A percentile compares a stretch with the other conserved stretches of the same genome.
Evolutionary conservation across 2,329 filamentous ascomycete species (phyloP).

Genomic region (Metarhizium rileyi): DNA sequence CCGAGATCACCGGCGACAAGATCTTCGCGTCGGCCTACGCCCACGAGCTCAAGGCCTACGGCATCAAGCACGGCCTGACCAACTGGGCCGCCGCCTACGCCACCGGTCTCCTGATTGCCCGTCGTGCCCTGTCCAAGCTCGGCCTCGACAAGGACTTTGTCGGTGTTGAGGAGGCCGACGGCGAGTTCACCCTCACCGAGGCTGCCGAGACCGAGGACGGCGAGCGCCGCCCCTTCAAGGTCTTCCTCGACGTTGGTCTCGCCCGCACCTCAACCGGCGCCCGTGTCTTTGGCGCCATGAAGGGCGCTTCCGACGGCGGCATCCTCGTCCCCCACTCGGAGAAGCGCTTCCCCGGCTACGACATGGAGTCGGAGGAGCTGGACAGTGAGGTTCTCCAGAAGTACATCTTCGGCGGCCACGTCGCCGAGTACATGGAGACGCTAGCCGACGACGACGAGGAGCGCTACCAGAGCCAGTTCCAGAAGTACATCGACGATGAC

Average conservation of each 20-base stretch:
- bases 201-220: constrained; percentile 82
- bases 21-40: constrained; percentile 86
- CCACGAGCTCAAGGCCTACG: constrained; percentile 96
- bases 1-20: constrained; percentile 97
- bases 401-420: constrained; percentile 98
- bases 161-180: constrained; percentile 94
- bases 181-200: constrained; percentile 94
- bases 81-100: constrained; percentile 99
- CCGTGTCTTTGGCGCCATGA: constrained; percentile 98
- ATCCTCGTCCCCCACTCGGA: constrained; percentile 96
- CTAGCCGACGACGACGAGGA: constrained; percentile 99
- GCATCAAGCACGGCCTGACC: constrained; percentile 96
- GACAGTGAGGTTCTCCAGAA: constrained; percentile 94
- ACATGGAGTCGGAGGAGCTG: constrained; percentile 96
- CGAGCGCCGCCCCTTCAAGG: constrained; percentile 98
- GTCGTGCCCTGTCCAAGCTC: constrained; percentile 95
- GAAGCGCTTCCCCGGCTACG: constrained; percentile 98
- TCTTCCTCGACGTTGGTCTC: constrained; percentile 95
- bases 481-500: constrained; percentile 94
- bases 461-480: constrained; percentile 97
- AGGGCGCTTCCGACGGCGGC: constrained; percentile 97
- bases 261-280: constrained; percentile 95
- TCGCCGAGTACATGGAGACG: constrained; percentile 99
- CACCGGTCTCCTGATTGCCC: constrained; percentile 92
- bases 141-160: constrained; percentile 85